Percentiles rank a stretch among this genome's conserved stretches.
Conservation (phyloP, 306 rosid species). For the Prinsepia uniflora region DNA sequence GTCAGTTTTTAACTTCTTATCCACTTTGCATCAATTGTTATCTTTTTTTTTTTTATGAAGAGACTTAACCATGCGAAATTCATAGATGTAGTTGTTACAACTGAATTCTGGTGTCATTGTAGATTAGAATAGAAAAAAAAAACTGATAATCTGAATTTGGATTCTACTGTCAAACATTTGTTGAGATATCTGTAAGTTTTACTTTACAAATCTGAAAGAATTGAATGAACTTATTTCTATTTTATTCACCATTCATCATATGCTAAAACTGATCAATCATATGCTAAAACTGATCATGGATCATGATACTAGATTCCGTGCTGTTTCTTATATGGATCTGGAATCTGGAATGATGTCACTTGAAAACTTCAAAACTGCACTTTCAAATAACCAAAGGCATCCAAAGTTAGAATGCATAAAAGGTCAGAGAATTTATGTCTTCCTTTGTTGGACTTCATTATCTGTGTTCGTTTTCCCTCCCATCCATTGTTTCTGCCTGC, state of each 20-base stretch:
- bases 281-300: slow-evolving; percentile 24
- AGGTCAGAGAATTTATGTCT: slow-evolving; percentile 42
- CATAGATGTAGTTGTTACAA: no score
- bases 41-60: no score
- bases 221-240: background rate
- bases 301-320: slow-evolving; percentile 57
- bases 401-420: slow-evolving; percentile 74
- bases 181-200: slow-evolving; percentile 71
- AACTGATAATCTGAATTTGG: slow-evolving; percentile 27
- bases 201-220: slow-evolving; percentile 21
- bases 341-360: slow-evolving; percentile 57
- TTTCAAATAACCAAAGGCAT: slow-evolving; percentile 58
- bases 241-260: background rate
- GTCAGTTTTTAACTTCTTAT: background rate
- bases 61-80: no score
- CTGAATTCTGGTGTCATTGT: background rate
- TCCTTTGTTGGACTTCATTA: slow-evolving; percentile 6
- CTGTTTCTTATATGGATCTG: slow-evolving; percentile 71
- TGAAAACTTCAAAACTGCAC: slow-evolving; percentile 66
- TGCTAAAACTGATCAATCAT: slow-evolving; percentile 27
- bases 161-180: slow-evolving; percentile 61
- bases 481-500: background rate
- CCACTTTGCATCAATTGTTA: background rate
- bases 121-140: background rate
- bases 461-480: background rate